Evolutionary conservation across 352 stramenopile genomes (phyloP), one percentile per base, ranked within the genome.

Genomic region (Globisporangium acanthophoron): DNA sequence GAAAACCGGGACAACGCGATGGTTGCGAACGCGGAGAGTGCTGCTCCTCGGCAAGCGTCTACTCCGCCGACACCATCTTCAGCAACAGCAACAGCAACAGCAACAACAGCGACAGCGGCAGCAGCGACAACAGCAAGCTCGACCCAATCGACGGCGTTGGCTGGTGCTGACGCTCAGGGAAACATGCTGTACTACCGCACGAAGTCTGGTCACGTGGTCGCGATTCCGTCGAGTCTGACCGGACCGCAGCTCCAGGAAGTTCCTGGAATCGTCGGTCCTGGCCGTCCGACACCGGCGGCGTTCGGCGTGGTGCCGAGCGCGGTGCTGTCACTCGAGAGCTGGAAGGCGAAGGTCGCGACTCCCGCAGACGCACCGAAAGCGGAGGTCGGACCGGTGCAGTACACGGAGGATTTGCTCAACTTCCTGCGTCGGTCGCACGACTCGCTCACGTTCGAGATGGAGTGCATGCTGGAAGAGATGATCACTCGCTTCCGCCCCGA

Each of bases 401-500:
- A 94, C 70, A 94, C 89, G 3, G 90, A 97, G 35, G 90, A 97
- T 40, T 61, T 99, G 39, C 96, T 99, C 69, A 98, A 96, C 44
- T 97, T 96, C 56, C 72, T 99, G 24, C 97, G 73, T 74, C 88
- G 92, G 68, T 87, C 83, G 58, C 88, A 90, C 64, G 81, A 93
- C 58, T 80, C 85, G 24, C 73, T 97, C 46, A 96, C 82, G 49
- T 96, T 96, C 65, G 92, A 98, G 66, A 96, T 99, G 77, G 97
- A 99, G 78, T 94, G 88, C 35, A 98, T 99, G 70, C 73, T 99
- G 35, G 97, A 99, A 75, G 96, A 99, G 65, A 87, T 99, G 64
- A 99, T 99, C 67, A 95, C 97, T 5, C 93, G 96, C 44, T 99
- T 99, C 64, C 89, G 96, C 1, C 95, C 94, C 16, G 97, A 97